These are phyloP conservation scores for Aegilops umbellulata DNA, from an alignment of 176 grass and related monocot species.

Conservation along the genomic window DNA sequence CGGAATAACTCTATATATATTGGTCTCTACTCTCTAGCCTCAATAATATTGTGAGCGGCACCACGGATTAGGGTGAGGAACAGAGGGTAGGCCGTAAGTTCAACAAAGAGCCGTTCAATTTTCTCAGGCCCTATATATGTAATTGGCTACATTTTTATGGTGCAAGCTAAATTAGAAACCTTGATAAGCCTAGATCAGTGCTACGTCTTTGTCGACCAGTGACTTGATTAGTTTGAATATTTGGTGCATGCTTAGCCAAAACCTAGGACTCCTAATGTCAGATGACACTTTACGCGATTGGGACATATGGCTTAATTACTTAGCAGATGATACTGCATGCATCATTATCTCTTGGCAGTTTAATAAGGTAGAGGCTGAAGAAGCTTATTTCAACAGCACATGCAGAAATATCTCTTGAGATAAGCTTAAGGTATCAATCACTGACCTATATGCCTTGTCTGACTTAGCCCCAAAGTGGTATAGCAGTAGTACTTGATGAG, in stretches of 20 bases:
- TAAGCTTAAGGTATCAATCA: neutral
- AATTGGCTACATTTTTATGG: no score
- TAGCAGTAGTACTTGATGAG: neutral
- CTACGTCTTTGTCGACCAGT: neutral
- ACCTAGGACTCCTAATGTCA: neutral
- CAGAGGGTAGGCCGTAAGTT: no score
- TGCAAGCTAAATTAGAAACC: no score
- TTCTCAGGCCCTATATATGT: no score
- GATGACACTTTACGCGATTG: neutral
- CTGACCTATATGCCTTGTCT: neutral
- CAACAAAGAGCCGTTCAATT: no score
- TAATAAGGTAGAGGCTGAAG: neutral
- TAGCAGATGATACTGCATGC: neutral
- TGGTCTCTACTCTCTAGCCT: no score
- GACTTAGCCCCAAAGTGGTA: neutral
- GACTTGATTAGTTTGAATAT: neutral
- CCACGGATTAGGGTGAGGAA: no score
- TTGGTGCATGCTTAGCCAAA: neutral
- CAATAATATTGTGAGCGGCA: no score
- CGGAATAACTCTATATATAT: no score
- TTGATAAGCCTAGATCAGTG: no score
- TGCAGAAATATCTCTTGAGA: neutral
- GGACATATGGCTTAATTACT: constrained; percentile 18
- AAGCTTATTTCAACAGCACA: constrained; percentile 1
- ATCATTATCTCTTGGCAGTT: neutral